Evolutionary conservation across 805 yeast genomes (phyloP).

Genomic region (Candida endomychidarum): DNA sequence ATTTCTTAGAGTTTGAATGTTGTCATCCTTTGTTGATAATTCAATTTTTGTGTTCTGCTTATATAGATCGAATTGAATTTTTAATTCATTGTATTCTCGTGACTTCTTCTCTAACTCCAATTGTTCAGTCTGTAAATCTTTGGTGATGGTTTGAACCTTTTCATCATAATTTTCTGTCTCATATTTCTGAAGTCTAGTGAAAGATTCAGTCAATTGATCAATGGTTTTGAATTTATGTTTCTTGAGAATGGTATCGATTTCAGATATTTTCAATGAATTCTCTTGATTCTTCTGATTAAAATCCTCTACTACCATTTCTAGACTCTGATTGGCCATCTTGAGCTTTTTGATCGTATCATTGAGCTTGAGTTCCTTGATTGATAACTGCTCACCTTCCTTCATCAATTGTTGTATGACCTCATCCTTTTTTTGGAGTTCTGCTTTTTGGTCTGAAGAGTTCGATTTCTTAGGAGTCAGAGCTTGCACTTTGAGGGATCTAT

Average conservation of each 20-base stretch:
- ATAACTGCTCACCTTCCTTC: conserved; percentile 73
- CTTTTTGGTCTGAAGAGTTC: not conserved
- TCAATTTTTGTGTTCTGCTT: conserved; percentile 33
- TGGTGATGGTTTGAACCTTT: conserved; percentile 23
- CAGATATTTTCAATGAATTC: conserved; percentile 32
- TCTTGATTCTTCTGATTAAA: conserved; percentile 31
- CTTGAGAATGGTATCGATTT: conserved; percentile 36
- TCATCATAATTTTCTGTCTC: conserved; percentile 17
- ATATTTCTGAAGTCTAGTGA: conserved; percentile 14
- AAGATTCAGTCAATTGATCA: conserved; percentile 26
- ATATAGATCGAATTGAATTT: conserved; percentile 33
- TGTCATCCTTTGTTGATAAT: conserved; percentile 31
- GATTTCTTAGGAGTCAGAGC: not conserved
- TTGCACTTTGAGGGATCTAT: not conserved
- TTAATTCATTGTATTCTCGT: conserved; percentile 29
- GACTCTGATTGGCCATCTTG: conserved; percentile 33
- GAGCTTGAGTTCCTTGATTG: conserved; percentile 67
- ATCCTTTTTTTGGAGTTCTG: conserved; percentile 43
- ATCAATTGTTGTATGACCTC: conserved; percentile 61
- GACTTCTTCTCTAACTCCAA: conserved; percentile 19
- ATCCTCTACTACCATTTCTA: conserved; percentile 30
- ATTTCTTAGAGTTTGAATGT: conserved; percentile 28
- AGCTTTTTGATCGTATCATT: conserved; percentile 66
- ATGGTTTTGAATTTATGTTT: conserved; percentile 26
- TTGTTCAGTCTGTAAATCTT: conserved; percentile 25